phyloP scores from a whole-genome alignment of 148 eudicot species.

The Silene uniflora region DNA sequence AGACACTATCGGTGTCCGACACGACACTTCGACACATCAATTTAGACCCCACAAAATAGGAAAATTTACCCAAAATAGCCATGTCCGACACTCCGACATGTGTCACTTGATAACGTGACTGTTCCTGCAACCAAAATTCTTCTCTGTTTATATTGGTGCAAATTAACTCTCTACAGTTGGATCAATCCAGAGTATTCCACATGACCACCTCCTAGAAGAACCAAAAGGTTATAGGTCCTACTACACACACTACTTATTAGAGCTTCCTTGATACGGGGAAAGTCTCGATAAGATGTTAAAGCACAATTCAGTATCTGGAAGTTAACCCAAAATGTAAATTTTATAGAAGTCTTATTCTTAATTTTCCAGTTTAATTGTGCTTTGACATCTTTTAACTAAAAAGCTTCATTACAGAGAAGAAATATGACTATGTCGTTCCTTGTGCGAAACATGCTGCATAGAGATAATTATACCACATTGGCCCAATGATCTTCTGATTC shows the following conservation, averaged over 20 bases:
- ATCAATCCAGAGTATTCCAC: not conserved
- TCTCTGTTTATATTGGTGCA: not conserved
- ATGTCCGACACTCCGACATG: too few species aligned
- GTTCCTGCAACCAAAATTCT: too few species aligned
- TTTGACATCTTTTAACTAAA: not conserved
- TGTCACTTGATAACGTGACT: too few species aligned
- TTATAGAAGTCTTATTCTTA: not conserved
- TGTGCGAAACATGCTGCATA: not conserved
- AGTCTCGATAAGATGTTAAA: not conserved
- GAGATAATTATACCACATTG: not conserved
- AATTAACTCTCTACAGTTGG: not conserved
- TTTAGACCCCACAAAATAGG: too few species aligned
- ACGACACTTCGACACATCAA: too few species aligned
- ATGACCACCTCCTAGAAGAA: not conserved
- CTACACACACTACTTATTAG: not conserved
- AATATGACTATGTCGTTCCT: not conserved
- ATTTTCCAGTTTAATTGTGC: not conserved
- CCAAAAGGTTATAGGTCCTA: not conserved
- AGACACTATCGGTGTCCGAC: too few species aligned
- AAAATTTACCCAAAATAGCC: too few species aligned
- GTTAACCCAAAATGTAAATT: not conserved
- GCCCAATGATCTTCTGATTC: not conserved
- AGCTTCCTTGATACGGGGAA: not conserved
- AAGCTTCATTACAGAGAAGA: not conserved
- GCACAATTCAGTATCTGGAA: not conserved